Conservation (phyloP, 805 yeast genomes). For the Zygotorulaspora florentina region DNA sequence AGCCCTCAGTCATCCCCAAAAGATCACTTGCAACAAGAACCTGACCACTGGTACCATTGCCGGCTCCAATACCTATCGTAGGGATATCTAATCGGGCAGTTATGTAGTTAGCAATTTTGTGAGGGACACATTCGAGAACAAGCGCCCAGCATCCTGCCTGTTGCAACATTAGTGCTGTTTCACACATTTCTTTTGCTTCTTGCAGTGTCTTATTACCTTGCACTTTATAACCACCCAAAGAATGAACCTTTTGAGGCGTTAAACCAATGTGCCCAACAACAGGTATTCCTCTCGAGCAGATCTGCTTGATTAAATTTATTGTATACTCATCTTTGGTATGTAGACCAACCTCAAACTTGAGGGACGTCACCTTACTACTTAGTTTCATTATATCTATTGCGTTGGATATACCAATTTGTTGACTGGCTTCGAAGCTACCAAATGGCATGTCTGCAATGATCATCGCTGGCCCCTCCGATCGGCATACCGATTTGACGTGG, state of each 20-base stretch:
- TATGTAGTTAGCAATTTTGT: constrained; percentile 58
- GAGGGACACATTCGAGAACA: constrained; percentile 84
- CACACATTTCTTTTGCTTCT: constrained; percentile 52
- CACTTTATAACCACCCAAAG: constrained; percentile 81
- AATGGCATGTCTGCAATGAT: constrained; percentile 84
- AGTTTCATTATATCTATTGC: constrained; percentile 46
- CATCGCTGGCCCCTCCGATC: constrained; percentile 65
- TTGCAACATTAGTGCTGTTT: constrained; percentile 68
- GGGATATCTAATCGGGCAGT: constrained; percentile 63
- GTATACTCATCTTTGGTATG: constrained; percentile 40
- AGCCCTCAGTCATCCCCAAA: constrained; percentile 65
- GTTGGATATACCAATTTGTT: constrained; percentile 63
- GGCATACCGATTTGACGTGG: constrained; percentile 67
- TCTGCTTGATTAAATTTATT: constrained; percentile 47
- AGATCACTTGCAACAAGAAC: constrained; percentile 84
- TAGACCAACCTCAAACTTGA: constrained; percentile 76
- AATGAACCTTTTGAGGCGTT: constrained; percentile 80
- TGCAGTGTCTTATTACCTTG: constrained; percentile 61
- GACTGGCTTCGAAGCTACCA: constrained; percentile 71
- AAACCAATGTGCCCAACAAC: constrained; percentile 90
- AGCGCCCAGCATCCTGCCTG: constrained; percentile 72
- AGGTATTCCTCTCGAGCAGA: constrained; percentile 73
- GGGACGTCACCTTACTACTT: constrained; percentile 26
- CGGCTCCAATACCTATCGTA: constrained; percentile 96
- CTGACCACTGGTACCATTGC: constrained; percentile 78